Evolutionary conservation across 495 filamentous ascomycete species (phyloP), one percentile per base, ranked within the genome.

Genomic region (Astrothelium macrocarpum): DNA sequence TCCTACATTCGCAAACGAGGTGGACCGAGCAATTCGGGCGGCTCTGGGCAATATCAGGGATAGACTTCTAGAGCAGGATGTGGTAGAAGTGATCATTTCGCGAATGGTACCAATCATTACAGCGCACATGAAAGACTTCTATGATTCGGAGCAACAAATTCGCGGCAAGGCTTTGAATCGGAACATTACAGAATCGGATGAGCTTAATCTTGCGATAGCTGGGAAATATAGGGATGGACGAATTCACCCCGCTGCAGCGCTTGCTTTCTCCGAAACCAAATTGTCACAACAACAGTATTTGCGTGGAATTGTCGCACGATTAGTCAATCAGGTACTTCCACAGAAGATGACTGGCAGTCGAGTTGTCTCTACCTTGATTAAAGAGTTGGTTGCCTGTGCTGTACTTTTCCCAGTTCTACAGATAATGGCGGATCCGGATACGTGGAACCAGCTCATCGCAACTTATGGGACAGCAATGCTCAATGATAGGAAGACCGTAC

Each of bases 371-470:
- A 87, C 89, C 14, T 74, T 99, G 42, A 80, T 96, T 32, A 85
- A 87, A 66, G 95, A 99, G 76, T 85, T 97, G 64, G 83, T 95
- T 5, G 80, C 86, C 16, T 91, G 90, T 70, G 86, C 87, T 45
- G 84, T 93, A 59, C 75, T 93, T 60, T 84, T 81, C 34, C 89
- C 90, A 2, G 76, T 87, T 31, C 77, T 92, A 73, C 81, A 85
- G 66, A 77, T 89, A 69, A 71, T 94, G 32, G 79, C 90, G 20
- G 94, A 97, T 65, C 92, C 95, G 11, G 95, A 99, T 78, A 92
- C 88, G 1, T 97, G 94, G 94, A 97, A 97, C 72, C 91, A 95
- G 70, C 69, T 95, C 66, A 89, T 97, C 80, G 91, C 96, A 73
- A 90, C 86, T 56, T 93, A 90, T 66, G 82, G 81, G 73, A 67